Evolutionary conservation across 305 asterid genomes (phyloP), one percentile per base, ranked within the genome.

Genomic region (Fraxinus floribunda): DNA sequence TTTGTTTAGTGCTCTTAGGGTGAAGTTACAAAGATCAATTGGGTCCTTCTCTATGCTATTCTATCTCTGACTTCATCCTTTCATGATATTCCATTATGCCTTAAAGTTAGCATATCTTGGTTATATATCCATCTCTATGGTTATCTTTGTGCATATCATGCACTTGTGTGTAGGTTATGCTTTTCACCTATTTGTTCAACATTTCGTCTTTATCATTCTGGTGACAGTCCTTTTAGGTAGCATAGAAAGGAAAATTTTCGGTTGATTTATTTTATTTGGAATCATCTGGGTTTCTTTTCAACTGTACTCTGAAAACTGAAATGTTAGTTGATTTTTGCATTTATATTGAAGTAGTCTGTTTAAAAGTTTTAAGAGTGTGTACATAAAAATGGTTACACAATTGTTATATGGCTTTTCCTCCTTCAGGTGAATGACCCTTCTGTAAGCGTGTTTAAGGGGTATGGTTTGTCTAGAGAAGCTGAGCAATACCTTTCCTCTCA

Each of bases 401-500:
- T 76, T 87, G 75, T 78, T 66, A 39, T 64, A n/a, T 72, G n/a
- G 38, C 44, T 18, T 20, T 18, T 76, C 39, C 52, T 79, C n/a
- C 84, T 89, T 84, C 86, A 94, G 98, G 92, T 32, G 81, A 90
- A 89, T 68, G 97, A 93, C 83, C 88, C 94, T 68, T 81, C 91
- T 11, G 74, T 95, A 72, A 89, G 91, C 75, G 94, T 96, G 74
- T 94, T 76, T 79, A 96, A 96, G 92, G 99, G 98, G 70, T 90
- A 91, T 81, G 89, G 91, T 79, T 83, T 96, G 90, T 84, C 95
- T 55, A 91, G 89, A 87, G 92, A 91, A 82, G 92, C 98, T 79
- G 98, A 93, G 91, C 93, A 86, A 36, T 90, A 90, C 85, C 95
- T 96, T 83, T 87, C 98, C 15, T 87, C 94, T 68, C 95, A 87